Evolutionary conservation across 441 rosid genomes (phyloP).

Genomic region (Aquilaria agallochum): DNA sequence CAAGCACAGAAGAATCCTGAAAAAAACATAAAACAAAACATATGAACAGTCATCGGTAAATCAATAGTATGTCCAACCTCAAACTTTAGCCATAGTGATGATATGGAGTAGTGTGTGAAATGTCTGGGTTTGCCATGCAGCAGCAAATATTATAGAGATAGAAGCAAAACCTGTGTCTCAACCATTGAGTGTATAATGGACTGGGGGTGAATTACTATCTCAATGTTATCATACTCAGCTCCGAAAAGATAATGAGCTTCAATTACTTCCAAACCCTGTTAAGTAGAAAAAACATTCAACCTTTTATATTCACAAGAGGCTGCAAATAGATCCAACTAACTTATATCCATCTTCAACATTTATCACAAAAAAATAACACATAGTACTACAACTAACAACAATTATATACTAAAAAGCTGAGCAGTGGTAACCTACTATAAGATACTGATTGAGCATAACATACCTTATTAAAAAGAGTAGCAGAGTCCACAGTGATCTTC

Average conservation of each 20-base stretch:
- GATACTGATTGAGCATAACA: constrained; percentile 8
- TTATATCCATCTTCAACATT: no score
- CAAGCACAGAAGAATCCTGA: constrained; percentile 91
- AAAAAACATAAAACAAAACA: constrained; percentile 9
- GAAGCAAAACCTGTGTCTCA: constrained; percentile 71
- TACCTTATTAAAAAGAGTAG: constrained; percentile 96
- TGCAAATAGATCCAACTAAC: no score
- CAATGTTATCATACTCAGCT: constrained; percentile 83
- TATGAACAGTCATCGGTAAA: constrained; percentile 12
- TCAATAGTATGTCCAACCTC: constrained; percentile 1
- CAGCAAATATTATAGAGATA: neutral
- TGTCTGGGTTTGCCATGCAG: constrained; percentile 7
- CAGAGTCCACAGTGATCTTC: constrained; percentile 95
- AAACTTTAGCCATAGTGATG: neutral
- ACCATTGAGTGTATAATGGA: constrained; percentile 92
- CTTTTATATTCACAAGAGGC: no score
- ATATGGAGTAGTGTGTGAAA: neutral
- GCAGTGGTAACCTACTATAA: constrained; percentile 3
- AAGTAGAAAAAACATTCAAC: constrained; percentile 2
- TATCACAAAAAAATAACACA: neutral
- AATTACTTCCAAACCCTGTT: constrained; percentile 92
- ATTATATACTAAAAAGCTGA: neutral
- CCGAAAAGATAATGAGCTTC: constrained; percentile 96
- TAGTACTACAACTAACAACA: constrained; percentile 1
- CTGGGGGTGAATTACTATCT: constrained; percentile 91